A percentile compares a stretch with the other conserved stretches of the same genome.
Conservation (phyloP, 208 protist genomes). For the Leishmania tarentolae region DNA sequence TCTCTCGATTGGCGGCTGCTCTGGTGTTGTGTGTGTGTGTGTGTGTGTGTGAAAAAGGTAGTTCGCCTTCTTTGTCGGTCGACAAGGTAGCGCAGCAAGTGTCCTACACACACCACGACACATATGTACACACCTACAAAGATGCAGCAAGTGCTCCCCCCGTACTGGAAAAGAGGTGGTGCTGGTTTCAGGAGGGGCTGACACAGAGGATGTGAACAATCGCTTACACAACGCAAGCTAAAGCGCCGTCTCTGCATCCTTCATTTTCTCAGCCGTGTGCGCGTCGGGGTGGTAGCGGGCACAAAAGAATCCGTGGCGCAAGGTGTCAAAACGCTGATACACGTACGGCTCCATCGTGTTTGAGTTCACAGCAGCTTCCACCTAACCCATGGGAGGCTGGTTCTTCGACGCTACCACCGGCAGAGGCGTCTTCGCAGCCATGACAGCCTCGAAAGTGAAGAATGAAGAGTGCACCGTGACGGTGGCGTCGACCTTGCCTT, state of each 20-base stretch:
- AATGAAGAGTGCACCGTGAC: slow-evolving; percentile 46
- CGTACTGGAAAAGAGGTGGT: background rate
- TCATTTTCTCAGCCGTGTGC: slow-evolving; percentile 27
- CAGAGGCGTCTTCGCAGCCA: slow-evolving; percentile 28
- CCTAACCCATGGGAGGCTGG: slow-evolving; percentile 38
- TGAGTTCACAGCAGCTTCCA: slow-evolving; percentile 37
- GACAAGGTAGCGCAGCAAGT: background rate
- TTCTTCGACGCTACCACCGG: slow-evolving; percentile 58
- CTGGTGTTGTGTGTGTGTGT: background rate
- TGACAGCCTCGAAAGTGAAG: slow-evolving; percentile 15
- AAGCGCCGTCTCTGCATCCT: slow-evolving; percentile 33
- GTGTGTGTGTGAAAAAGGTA: background rate
- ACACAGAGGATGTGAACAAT: background rate
- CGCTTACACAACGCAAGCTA: slow-evolving; percentile 3
- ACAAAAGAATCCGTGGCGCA: slow-evolving; percentile 63
- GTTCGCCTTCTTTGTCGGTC: background rate
- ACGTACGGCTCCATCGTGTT: slow-evolving; percentile 30
- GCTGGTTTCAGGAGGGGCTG: background rate
- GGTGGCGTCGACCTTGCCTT: slow-evolving; percentile 35
- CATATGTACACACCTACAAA: background rate
- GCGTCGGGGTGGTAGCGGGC: slow-evolving; percentile 44
- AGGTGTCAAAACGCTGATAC: slow-evolving; percentile 40
- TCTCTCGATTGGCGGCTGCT: background rate
- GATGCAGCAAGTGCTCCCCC: background rate
- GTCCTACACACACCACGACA: background rate